These are phyloP conservation scores for Garcileccinum viscosum DNA, from an alignment of 1,284 basidiomycete species.

Conservation along the genomic window DNA sequence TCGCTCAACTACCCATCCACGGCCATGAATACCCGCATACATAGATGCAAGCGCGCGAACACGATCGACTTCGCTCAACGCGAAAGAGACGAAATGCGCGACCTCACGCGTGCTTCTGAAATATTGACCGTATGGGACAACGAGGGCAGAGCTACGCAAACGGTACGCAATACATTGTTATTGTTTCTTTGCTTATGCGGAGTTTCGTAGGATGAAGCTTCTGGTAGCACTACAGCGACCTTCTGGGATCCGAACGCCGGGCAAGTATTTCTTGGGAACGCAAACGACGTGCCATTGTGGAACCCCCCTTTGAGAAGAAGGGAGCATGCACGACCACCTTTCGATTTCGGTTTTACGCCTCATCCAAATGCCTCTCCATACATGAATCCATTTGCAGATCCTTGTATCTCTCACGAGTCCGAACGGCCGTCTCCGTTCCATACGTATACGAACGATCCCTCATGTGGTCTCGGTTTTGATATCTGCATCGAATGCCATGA, in stretches of 20 bases:
- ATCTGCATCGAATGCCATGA: conserved; percentile 90
- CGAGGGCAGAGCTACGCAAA: conserved; percentile 20
- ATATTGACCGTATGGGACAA: conserved; percentile 37
- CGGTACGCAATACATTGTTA: conserved; percentile 13
- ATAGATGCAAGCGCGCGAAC: conserved; percentile 48
- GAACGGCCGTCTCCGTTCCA: conserved; percentile 58
- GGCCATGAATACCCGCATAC: conserved; percentile 19
- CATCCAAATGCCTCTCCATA: conserved; percentile 12
- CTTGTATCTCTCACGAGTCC: conserved; percentile 11
- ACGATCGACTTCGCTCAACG: conserved; percentile 77
- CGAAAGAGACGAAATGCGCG: conserved; percentile 90
- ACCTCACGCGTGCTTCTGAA: conserved; percentile 64
- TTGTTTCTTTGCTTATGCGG: conserved; percentile 5
- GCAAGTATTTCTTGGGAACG: conserved; percentile 79
- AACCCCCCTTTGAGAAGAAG: conserved; percentile 12
- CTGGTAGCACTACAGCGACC: conserved; percentile 46
- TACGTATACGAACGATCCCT: conserved; percentile 62
- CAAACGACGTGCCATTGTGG: conserved; percentile 71
- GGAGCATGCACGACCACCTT: conserved; percentile 1
- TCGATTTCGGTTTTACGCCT: conserved; percentile 5
- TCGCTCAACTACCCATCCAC: conserved; percentile 5
- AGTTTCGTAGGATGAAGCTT: conserved; percentile 27
- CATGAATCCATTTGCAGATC: conserved; percentile 22
- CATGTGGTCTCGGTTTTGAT: conserved; percentile 69
- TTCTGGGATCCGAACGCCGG: conserved; percentile 62